Percentiles rank a stretch among this genome's conserved stretches.
Evolutionary conservation across 2,329 filamentous ascomycete genomes (phyloP).

Genomic region (Aspergillus persii): DNA sequence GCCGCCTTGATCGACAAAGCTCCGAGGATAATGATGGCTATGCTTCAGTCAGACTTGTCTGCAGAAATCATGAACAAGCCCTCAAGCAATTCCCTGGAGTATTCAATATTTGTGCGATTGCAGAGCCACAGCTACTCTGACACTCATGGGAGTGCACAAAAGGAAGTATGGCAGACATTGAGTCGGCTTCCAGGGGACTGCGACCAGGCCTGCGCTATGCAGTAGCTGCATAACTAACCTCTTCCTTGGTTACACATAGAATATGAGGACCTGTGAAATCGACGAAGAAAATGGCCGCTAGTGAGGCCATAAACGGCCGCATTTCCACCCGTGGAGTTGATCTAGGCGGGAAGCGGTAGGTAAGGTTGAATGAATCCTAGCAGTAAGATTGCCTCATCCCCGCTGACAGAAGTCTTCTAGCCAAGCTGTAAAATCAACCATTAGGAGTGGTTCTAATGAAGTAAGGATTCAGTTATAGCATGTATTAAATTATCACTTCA

Average conservation of each 20-base stretch:
- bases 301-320: no score
- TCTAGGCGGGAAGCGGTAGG: no score
- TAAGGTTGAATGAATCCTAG: no score
- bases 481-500: no score
- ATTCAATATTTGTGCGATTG: background rate
- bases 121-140: background rate
- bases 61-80: background rate
- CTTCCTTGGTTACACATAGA: background rate
- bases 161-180: background rate
- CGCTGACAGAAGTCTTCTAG: no score
- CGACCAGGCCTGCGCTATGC: background rate
- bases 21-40: background rate
- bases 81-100: background rate
- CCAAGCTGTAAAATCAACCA: no score
- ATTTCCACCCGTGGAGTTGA: no score
- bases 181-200: background rate
- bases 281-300: no score
- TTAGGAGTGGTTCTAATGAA: no score
- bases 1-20: background rate
- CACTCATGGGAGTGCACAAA: background rate
- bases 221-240: background rate
- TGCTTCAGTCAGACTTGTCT: background rate
- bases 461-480: no score
- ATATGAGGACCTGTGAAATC: no score
- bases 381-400: no score